Conservation (phyloP, 108 stramenopile genomes). For the Bacterosira constricta region DNA sequence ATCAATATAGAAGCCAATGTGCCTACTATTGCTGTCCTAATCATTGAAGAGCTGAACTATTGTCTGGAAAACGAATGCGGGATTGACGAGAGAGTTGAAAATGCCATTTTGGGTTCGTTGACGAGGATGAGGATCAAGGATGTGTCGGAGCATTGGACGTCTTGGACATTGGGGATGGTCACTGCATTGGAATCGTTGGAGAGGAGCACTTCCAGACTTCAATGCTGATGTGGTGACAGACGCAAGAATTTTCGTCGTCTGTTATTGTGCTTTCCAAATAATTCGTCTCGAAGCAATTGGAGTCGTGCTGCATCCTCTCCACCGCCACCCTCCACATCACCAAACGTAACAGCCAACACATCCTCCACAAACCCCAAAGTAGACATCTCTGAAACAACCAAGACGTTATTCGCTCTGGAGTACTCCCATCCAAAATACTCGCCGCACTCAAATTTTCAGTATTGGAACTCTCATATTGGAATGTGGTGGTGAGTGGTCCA, state of each 20-base stretch:
- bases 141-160: too few species aligned
- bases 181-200: neutral
- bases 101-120: conserved; percentile 13
- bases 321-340: neutral
- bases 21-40: too few species aligned
- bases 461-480: conserved; percentile 26
- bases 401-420: conserved; percentile 7
- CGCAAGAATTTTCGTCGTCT: too few species aligned
- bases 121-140: neutral
- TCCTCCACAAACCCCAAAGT: conserved; percentile 1
- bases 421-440: neutral
- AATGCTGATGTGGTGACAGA: too few species aligned
- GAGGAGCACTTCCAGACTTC: too few species aligned
- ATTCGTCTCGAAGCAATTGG: too few species aligned
- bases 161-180: neutral
- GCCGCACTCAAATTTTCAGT: neutral
- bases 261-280: too few species aligned
- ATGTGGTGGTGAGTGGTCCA: neutral
- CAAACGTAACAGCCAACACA: conserved; percentile 1
- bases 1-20: too few species aligned
- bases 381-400: neutral
- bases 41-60: too few species aligned
- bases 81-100: too few species aligned
- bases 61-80: too few species aligned
- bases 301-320: too few species aligned